Conservation (phyloP, 805 yeast species). For the Yarrowia bubula region DNA sequence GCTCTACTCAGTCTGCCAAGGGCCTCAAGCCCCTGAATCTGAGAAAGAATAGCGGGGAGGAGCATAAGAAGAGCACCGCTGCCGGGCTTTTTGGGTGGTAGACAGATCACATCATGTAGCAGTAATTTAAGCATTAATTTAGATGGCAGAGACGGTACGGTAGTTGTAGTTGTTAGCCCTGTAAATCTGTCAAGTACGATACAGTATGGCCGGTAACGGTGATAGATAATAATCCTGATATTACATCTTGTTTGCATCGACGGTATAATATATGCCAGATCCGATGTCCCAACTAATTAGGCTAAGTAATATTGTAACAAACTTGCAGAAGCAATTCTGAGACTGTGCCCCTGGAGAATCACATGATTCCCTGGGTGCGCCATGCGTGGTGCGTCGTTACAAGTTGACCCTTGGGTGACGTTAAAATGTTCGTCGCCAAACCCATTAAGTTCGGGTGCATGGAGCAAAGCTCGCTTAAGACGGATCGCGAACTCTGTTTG, state of each 20-base stretch:
- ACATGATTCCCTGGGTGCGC: no score
- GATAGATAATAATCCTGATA: no score
- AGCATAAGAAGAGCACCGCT: slow-evolving; percentile 6
- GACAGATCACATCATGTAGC: neutral
- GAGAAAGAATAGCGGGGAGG: slow-evolving; percentile 16
- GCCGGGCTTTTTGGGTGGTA: slow-evolving; percentile 25
- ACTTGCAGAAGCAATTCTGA: no score
- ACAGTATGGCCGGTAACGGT: neutral
- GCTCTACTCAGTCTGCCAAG: neutral
- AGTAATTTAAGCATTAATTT: slow-evolving; percentile 13
- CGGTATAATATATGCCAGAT: no score
- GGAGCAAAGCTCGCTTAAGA: neutral
- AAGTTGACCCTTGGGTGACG: neutral
- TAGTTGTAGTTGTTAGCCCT: no score
- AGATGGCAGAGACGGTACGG: neutral
- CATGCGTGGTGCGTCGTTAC: neutral
- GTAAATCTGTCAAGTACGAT: neutral
- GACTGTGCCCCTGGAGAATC: no score
- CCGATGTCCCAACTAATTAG: no score
- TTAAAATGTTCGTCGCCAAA: neutral
- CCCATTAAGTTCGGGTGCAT: slow-evolving; percentile 13
- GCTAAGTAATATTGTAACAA: no score
- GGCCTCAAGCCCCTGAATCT: slow-evolving; percentile 18
- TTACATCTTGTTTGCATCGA: no score
- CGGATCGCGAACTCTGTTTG: neutral